Percentiles rank a stretch among this genome's conserved stretches.
phyloP scores from a whole-genome alignment of 2,329 filamentous ascomycete species.

The Ascochyta fabae region DNA sequence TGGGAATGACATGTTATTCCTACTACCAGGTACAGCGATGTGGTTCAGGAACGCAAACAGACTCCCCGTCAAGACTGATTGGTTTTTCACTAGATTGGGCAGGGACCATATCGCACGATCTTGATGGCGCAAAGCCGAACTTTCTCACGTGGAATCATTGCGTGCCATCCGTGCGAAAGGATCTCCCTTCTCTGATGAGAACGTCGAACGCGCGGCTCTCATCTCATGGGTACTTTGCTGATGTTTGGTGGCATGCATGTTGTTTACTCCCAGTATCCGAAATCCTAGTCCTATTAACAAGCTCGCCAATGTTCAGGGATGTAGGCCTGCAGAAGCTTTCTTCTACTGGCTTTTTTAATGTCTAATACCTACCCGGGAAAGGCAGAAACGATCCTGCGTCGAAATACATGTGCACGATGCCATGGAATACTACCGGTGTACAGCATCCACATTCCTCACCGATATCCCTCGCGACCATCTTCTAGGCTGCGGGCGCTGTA shows the following conservation, averaged over 20 bases:
- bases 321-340: background rate
- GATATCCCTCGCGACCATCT: background rate
- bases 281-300: background rate
- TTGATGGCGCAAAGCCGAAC: background rate
- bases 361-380: too few relatives aligned
- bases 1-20: background rate
- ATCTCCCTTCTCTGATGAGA: background rate
- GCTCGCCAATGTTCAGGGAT: background rate
- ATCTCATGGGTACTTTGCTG: background rate
- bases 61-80: background rate
- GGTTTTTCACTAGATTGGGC: background rate
- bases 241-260: too few relatives aligned
- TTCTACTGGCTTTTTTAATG: too few relatives aligned
- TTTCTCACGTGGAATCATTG: background rate
- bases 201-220: background rate
- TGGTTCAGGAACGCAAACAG: background rate
- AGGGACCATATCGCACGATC: background rate
- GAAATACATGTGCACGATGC: background rate
- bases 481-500: background rate
- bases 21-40: conserved; percentile 1
- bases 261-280: background rate
- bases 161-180: background rate
- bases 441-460: background rate
- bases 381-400: too few relatives aligned
- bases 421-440: background rate